Base-by-base conservation (phyloP, 1,284 basidiomycete species). In the Lignosus rhinocerotis region DNA sequence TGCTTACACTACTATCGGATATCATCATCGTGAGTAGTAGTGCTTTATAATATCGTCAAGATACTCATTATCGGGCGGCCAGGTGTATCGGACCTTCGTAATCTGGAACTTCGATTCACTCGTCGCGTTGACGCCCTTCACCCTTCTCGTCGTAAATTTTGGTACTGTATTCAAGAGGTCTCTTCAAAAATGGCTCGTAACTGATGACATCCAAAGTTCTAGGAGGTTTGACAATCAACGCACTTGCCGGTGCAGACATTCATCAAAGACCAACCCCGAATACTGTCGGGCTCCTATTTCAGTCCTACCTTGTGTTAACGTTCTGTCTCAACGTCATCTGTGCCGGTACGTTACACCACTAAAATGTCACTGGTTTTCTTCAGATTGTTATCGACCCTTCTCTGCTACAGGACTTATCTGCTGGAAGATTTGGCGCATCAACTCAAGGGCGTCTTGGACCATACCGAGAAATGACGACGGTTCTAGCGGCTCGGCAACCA, bases 81-180 rank as follows among this genome's bases (percentile, higher is more conserved):
- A 55, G 53, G 53, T 55, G 5, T 55, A 49, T 34, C 53, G 53
- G 30, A 50, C 53, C n/a, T 55, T 39, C 16, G 30, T 55, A 25
- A 39, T 55, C 7, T 55, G 53, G 53, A 44, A 50, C 46, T 17
- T 16, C 17, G 42, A 50, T 6, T 6, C 33, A 6, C 17, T 41
- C 30, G 41, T 43, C 31, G 31, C 44, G 6, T 10, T 44, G 3
- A 11, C 19, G 10, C 53, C 53, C 16, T 11, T 49, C 11, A 19
- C 21, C 4, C 39, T 55, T 3, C 17, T 49, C 9, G 11, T 55
- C 19, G 53, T 31, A 6, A 25, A 49, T 17, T 25, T 48, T 10
- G n/a, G 51, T 45, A 36, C 7, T 33, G 14, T 34, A 4, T 33
- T 2, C 17, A 3, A n/a, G 19, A 34, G 1, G 1, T 7, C 31